Percentiles rank a stretch among this genome's conserved stretches.
These are phyloP conservation scores for Pseudogymnoascus pannorum DNA, from an alignment of 2,329 filamentous ascomycete species.

Conservation along the genomic window DNA sequence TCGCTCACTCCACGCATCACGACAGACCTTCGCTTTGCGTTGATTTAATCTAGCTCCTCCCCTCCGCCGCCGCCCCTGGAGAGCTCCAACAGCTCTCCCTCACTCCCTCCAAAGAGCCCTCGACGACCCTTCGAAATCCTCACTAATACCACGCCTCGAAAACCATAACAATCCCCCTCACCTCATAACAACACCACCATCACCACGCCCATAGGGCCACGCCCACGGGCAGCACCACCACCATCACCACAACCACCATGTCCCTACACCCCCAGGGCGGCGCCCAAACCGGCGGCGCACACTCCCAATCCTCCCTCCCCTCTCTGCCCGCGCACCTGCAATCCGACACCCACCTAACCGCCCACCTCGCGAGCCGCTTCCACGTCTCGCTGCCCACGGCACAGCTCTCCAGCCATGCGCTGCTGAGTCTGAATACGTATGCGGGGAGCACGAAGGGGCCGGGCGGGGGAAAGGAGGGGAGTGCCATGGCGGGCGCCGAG, in stretches of 20 bases:
- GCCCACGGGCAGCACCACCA: not conserved
- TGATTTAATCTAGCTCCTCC: too few relatives aligned
- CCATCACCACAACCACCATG: not conserved
- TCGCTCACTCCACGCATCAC: not conserved
- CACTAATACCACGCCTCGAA: too few relatives aligned
- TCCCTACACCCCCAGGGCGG: not conserved
- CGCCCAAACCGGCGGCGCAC: slow-evolving; percentile 56
- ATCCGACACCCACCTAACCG: slow-evolving; percentile 70
- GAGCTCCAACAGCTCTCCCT: not conserved
- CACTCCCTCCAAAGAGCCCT: not conserved
- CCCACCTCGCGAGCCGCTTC: slow-evolving; percentile 80
- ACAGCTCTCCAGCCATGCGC: slow-evolving; percentile 79
- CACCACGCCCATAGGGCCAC: not conserved
- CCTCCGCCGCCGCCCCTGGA: not conserved
- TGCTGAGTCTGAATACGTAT: slow-evolving; percentile 92
- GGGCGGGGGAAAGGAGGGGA: slow-evolving; percentile 86
- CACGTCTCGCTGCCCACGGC: slow-evolving; percentile 87
- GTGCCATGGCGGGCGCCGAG: slow-evolving; percentile 85
- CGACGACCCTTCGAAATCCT: not conserved
- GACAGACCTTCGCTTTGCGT: not conserved
- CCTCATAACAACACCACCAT: not conserved
- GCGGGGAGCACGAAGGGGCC: slow-evolving; percentile 79
- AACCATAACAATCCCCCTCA: too few relatives aligned
- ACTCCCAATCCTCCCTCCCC: slow-evolving; percentile 79
- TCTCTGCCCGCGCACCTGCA: slow-evolving; percentile 78